These are phyloP conservation scores for Kodamaea laetipori DNA, from an alignment of 805 yeast species.

Conservation along the genomic window DNA sequence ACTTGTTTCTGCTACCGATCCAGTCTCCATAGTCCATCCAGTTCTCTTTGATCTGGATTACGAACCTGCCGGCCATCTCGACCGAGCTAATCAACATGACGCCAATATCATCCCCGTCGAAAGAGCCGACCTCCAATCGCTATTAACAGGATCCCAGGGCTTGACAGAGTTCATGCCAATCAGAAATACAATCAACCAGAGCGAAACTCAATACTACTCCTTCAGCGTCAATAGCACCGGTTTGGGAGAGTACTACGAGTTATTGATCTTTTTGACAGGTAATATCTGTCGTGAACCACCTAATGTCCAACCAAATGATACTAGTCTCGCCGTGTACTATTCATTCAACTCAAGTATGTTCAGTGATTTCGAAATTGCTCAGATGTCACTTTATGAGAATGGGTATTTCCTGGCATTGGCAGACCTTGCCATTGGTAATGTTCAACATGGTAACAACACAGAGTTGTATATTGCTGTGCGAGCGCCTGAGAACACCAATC, in stretches of 20 bases:
- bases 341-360: slow-evolving; percentile 42
- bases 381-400: slow-evolving; percentile 30
- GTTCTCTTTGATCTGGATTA: neutral
- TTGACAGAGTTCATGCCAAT: slow-evolving; percentile 42
- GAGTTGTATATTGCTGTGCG: slow-evolving; percentile 41
- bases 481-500: slow-evolving; percentile 43
- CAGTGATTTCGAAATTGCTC: slow-evolving; percentile 27
- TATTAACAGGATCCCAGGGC: slow-evolving; percentile 22
- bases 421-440: slow-evolving; percentile 28
- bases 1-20: neutral
- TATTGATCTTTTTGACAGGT: slow-evolving; percentile 52
- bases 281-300: slow-evolving; percentile 43
- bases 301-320: slow-evolving; percentile 23
- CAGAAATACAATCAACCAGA: slow-evolving; percentile 34
- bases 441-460: slow-evolving; percentile 8
- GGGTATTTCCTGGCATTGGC: slow-evolving; percentile 46
- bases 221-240: slow-evolving; percentile 49
- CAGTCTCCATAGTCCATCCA: too few relatives aligned
- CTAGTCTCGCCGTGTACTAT: slow-evolving; percentile 39
- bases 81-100: too few relatives aligned
- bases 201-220: slow-evolving; percentile 43
- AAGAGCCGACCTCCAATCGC: neutral
- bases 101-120: neutral
- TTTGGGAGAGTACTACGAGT: slow-evolving; percentile 47
- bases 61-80: neutral